Base-by-base conservation (phyloP, 148 eudicot genomes). In the Linanthus parryae region DNA sequence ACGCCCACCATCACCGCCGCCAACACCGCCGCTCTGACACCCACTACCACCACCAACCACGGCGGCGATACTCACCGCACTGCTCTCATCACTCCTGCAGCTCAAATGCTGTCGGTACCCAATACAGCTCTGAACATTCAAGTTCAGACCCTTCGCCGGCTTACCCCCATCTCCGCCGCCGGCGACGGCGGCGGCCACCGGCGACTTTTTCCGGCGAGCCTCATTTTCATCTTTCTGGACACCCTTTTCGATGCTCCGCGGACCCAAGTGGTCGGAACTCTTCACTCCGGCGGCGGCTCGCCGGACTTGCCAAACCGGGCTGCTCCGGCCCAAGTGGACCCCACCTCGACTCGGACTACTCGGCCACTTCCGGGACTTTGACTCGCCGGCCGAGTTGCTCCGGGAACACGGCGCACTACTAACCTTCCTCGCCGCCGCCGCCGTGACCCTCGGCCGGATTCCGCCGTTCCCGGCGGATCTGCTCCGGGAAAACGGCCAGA, bases 371-470 rank as follows among this genome's bases (percentile, higher is more conserved):
- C 73, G 53, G 0, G 82, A 61, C 65, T 86, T 86, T 0, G 95
- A 82, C 54, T 86, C 95, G 0, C 95, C 89, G 0, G 82, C 76
- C 0, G 98, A 91, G 73, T 91, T 91, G 24, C 96, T 87, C 54
- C 98, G 52, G 2, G 98, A 91, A 21, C 98, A 91, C 6, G 98
- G 98, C 24, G 98, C 98, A 33, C 94, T 83, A 47, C 87, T 83
- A 7, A 71, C 89, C 24, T 87, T 86, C 78, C 98, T 72, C 21
- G 54, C 16, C 20, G 60, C 33, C 41, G 49, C 29, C 42, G 50
- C 21, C 28, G 41, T 52, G 22, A 47, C 60, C 44, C 55, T 60
- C 26, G 95, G 79, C 64, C 92, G 66, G 28, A 30, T 33, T 4
- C 71, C 70, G 30, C 81, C 83, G 65, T 68, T 91, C 0, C 98